Evolutionary conservation across 2,329 filamentous ascomycete species (phyloP).

Genomic region (Pseudogymnoascus sp.): DNA sequence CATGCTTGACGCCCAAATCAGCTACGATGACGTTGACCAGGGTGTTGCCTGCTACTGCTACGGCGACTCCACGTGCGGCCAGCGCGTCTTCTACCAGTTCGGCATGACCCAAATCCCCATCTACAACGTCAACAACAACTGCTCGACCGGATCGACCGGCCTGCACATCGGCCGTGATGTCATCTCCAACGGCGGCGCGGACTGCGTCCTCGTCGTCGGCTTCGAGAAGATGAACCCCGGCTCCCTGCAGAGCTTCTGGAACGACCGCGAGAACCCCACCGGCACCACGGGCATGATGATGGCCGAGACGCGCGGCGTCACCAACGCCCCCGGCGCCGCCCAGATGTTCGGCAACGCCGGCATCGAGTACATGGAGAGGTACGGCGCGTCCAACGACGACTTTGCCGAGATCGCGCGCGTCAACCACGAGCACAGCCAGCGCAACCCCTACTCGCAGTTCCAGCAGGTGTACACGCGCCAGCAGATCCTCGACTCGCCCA

Average conservation of each 20-base stretch:
- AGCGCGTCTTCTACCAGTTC: constrained; percentile 97
- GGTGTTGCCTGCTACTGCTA: constrained; percentile 98
- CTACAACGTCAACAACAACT: constrained; percentile 99
- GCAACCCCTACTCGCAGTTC: constrained; percentile 98
- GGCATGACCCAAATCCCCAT: constrained; percentile 95
- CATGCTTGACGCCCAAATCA: constrained; percentile 77
- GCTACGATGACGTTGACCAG: constrained; percentile 92
- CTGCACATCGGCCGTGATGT: constrained; percentile 75
- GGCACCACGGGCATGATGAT: constrained; percentile 70
- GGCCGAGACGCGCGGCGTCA: constrained; percentile 70
- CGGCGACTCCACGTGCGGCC: constrained; percentile 87
- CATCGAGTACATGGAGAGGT: constrained; percentile 91
- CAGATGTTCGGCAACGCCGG: constrained; percentile 97
- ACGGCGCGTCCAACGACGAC: constrained; percentile 74
- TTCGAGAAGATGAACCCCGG: constrained; percentile 98
- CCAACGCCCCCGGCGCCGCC: constrained; percentile 74
- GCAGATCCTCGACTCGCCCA: constrained; percentile 65
- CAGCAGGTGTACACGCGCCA: constrained; percentile 82
- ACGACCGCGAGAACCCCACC: constrained; percentile 74
- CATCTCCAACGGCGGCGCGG: constrained; percentile 69
- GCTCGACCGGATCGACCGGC: constrained; percentile 88
- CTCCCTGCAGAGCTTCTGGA: constrained; percentile 74
- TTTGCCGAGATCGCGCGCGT: constrained; percentile 91
- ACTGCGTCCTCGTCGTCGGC: constrained; percentile 84
- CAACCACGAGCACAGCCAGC: constrained; percentile 85